These are phyloP conservation scores for Epichloe elymi DNA, from an alignment of 2,329 filamentous ascomycete species.

Conservation along the genomic window DNA sequence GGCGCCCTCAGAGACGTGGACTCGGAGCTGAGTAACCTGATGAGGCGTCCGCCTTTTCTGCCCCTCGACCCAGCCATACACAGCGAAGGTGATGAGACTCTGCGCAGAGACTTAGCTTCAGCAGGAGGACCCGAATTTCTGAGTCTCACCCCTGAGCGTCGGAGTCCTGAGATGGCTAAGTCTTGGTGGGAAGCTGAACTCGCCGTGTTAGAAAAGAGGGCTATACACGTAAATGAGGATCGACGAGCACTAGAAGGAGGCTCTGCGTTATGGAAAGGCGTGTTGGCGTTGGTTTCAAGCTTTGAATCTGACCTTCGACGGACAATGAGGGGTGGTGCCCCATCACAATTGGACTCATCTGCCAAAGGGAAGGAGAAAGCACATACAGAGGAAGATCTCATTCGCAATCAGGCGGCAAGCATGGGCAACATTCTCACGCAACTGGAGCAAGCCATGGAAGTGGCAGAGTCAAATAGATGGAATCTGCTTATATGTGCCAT, in stretches of 20 bases:
- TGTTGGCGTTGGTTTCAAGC: conserved; percentile 42
- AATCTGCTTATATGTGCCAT: conserved; percentile 64
- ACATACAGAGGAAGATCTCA: conserved; percentile 22
- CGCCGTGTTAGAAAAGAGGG: conserved; percentile 38
- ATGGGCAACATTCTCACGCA: conserved; percentile 44
- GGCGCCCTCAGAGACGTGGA: conserved; percentile 55
- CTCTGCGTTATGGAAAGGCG: conserved; percentile 50
- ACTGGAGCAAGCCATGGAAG: conserved; percentile 38
- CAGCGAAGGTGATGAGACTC: conserved; percentile 6
- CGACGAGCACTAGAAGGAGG: conserved; percentile 54
- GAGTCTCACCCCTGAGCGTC: conserved; percentile 46
- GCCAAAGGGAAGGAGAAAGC: conserved; percentile 19
- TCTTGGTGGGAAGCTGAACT: conserved; percentile 59
- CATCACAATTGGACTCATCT: conserved; percentile 7
- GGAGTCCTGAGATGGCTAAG: conserved; percentile 57
- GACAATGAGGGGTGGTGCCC: conserved; percentile 29
- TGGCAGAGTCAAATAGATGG: conserved; percentile 52
- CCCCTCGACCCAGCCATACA: conserved; percentile 37
- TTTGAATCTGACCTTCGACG: conserved; percentile 53
- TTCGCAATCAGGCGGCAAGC: conserved; percentile 34
- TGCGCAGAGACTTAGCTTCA: conserved; percentile 12
- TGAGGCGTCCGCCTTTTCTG: conserved; percentile 42
- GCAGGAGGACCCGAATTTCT: conserved; percentile 41
- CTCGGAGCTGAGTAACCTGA: conserved; percentile 43
- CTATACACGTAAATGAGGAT: conserved; percentile 45